Evolutionary conservation across 1,284 basidiomycete species (phyloP), one percentile per base, ranked within the genome.

Genomic region (Mrakiaceae sp.): DNA sequence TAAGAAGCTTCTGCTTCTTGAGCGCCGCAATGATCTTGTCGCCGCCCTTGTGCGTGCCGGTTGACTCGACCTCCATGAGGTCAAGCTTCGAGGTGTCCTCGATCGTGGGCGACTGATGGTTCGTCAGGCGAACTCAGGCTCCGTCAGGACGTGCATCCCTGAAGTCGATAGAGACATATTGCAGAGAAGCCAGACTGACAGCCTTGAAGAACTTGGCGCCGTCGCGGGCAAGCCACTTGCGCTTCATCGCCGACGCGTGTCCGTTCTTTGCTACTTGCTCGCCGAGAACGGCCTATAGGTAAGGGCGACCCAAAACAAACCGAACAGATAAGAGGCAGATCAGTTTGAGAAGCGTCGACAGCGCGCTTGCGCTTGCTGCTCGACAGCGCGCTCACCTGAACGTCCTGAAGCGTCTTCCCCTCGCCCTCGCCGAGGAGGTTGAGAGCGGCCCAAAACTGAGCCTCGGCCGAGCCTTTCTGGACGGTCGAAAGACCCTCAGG

Each of bases 161-260:
- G 42, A 48, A 51, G 11, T 51, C 3, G 11, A 42, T 10, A 60
- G 27, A 16, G 27, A 6, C 8, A 40, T 10, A 16, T 52, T 42
- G 27, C 12, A 58, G 67, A 62, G 68, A 67, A 64, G 51, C 47
- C 4, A 47, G 62, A 81, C 88, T 70, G 64, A 94, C 91, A 67
- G 86, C 79, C 77, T 88, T 87, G 63, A 97, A 85, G 67, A 97
- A 85, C 27, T 91, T 90, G 69, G 85, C 83, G 3, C 89, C 90
- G 69, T 95, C 88, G 77, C 98, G 98, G 44, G 81, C 82, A 69
- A 98, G 92, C 94, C 96, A 98, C 70, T 89, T 90, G 73, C 90
- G 95, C 79, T 94, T 96, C 83, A 99, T 97, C 39, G 95, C 96
- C 69, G 89, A 84, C 43, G 87, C 87, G 77, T 98, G 96, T 3